A percentile compares a stretch with the other conserved stretches of the same genome.
Conservation (phyloP, 1,139 yeast species). For the Scheffersomyces titani region DNA sequence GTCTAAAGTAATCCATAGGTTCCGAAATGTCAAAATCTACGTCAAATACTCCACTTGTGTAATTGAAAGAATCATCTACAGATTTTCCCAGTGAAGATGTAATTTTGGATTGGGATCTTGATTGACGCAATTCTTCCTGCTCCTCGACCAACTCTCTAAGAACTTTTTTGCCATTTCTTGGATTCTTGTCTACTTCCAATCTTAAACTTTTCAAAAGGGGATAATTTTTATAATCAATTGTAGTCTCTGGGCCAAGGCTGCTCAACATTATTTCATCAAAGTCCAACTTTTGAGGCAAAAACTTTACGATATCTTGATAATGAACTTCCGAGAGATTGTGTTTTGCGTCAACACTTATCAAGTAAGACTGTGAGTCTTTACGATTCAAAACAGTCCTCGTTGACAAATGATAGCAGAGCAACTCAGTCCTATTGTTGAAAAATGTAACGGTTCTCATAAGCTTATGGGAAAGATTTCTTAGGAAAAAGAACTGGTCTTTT, state of each 20-base stretch:
- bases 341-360: slow-evolving; percentile 13
- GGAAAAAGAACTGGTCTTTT: slow-evolving; percentile 9
- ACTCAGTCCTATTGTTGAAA: slow-evolving; percentile 28
- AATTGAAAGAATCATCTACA: slow-evolving; percentile 18
- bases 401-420: slow-evolving; percentile 28
- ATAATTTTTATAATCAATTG: slow-evolving; percentile 20
- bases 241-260: slow-evolving; percentile 16
- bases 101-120: not conserved
- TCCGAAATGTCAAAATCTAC: slow-evolving; percentile 29
- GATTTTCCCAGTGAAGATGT: slow-evolving; percentile 6
- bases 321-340: slow-evolving; percentile 4
- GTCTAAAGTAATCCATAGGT: slow-evolving; percentile 19
- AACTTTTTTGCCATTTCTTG: slow-evolving; percentile 6
- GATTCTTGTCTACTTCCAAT: slow-evolving; percentile 4
- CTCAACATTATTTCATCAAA: slow-evolving; percentile 22
- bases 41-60: slow-evolving; percentile 22
- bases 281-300: slow-evolving; percentile 24
- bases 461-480: slow-evolving; percentile 16
- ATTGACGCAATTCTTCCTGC: slow-evolving; percentile 1
- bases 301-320: slow-evolving; percentile 22
- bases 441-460: slow-evolving; percentile 28
- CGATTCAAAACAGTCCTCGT: slow-evolving; percentile 17
- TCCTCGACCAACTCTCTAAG: slow-evolving; percentile 9
- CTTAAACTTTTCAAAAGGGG: slow-evolving; percentile 24
- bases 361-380: slow-evolving; percentile 16